These are phyloP conservation scores for Drechmeria coniospora DNA, from an alignment of 2,329 filamentous ascomycete species.

Conservation along the genomic window DNA sequence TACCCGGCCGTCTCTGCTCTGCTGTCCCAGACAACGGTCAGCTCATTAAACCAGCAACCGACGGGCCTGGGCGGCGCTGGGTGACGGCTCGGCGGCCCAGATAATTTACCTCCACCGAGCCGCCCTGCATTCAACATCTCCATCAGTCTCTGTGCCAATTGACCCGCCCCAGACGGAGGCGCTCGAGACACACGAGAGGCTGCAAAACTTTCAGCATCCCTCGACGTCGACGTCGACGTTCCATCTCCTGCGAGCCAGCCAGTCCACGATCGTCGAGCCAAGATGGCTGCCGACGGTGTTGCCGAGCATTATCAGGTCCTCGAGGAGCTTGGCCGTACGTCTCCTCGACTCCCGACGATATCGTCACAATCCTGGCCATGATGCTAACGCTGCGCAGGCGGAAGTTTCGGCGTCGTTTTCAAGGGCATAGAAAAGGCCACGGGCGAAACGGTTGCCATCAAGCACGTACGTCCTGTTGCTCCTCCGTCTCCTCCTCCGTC, in stretches of 20 bases:
- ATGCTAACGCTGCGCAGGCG: conserved; percentile 41
- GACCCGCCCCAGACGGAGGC: no score
- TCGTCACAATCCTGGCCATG: no score
- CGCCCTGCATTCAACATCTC: no score
- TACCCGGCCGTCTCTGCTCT: conserved; percentile 5
- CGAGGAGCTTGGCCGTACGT: conserved; percentile 88
- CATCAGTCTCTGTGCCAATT: no score
- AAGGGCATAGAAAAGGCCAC: conserved; percentile 86
- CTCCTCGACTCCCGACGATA: neutral
- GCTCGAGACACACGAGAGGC: no score
- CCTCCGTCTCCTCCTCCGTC: no score
- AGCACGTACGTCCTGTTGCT: conserved; percentile 52
- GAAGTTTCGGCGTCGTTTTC: conserved; percentile 93
- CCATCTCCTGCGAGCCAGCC: no score
- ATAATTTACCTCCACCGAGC: conserved; percentile 1
- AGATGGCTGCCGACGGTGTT: conserved; percentile 49
- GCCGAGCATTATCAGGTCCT: conserved; percentile 85
- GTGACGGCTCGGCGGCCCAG: neutral
- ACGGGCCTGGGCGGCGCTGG: neutral
- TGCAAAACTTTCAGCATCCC: no score
- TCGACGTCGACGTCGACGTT: no score
- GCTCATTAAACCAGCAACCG: conserved; percentile 4
- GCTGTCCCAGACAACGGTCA: conserved; percentile 21
- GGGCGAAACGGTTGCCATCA: conserved; percentile 89
- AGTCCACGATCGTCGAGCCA: no score